Conservation (phyloP, 108 stramenopile species). For the Epithemia pelagica region DNA sequence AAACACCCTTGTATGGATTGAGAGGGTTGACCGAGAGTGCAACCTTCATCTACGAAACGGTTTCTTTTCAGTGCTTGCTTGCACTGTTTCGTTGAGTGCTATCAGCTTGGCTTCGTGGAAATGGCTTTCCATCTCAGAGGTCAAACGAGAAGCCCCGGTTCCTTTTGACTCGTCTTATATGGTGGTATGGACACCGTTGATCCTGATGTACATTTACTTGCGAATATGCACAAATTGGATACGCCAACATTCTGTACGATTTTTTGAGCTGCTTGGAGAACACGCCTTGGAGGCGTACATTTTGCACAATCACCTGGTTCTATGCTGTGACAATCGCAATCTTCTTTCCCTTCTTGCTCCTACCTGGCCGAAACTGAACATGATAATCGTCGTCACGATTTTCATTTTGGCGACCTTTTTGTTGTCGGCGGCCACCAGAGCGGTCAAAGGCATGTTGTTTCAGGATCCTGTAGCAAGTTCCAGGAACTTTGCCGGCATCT, state of each 20-base stretch:
- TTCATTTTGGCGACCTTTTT: conserved; percentile 50
- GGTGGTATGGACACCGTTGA: conserved; percentile 78
- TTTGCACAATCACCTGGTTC: conserved; percentile 98
- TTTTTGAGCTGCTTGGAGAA: conserved; percentile 91
- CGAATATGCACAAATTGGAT: conserved; percentile 88
- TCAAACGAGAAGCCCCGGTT: conserved; percentile 50
- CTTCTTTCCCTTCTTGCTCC: conserved; percentile 69
- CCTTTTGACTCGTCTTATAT: conserved; percentile 44
- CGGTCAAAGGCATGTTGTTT: conserved; percentile 62
- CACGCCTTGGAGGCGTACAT: conserved; percentile 97
- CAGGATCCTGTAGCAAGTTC: conserved; percentile 54
- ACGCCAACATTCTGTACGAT: conserved; percentile 70
- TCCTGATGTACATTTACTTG: conserved; percentile 90
- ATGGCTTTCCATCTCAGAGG: conserved; percentile 8
- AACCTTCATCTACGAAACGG: neutral
- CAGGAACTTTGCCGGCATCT: conserved; percentile 31
- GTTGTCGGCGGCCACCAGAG: conserved; percentile 55
- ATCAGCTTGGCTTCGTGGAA: conserved; percentile 77
- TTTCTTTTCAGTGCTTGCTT: neutral
- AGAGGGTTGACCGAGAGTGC: neutral
- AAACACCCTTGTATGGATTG: too few species aligned
- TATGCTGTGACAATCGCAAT: conserved; percentile 82
- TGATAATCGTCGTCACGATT: conserved; percentile 65
- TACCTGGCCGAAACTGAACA: conserved; percentile 75
- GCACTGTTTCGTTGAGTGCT: conserved; percentile 46